phyloP scores from a whole-genome alignment of 2,329 filamentous ascomycete species.

The Paraphoma chrysanthemicola region DNA sequence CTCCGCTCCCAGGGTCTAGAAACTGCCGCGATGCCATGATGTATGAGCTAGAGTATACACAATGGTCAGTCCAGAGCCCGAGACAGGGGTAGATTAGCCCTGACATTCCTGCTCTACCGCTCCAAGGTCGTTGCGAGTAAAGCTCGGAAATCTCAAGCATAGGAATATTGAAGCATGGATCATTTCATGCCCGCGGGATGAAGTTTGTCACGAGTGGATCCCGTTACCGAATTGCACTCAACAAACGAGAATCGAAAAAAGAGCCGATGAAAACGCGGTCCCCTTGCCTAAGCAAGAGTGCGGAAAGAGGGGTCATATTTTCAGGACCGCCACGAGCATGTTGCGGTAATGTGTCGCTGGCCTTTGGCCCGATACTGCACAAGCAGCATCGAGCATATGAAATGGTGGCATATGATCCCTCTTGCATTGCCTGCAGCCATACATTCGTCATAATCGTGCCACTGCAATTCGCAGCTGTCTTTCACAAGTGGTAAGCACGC shows the following conservation, averaged over 20 bases:
- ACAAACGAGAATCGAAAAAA: conserved; percentile 3
- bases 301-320: conserved; percentile 6
- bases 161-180: background rate
- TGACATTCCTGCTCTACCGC: no score
- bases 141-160: background rate
- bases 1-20: no score
- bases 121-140: background rate
- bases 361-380: conserved; percentile 7
- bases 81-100: no score
- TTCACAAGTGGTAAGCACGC: background rate
- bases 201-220: conserved; percentile 21
- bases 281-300: background rate
- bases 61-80: no score
- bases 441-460: background rate
- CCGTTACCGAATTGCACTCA: background rate
- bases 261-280: conserved; percentile 6
- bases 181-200: conserved; percentile 16
- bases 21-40: no score
- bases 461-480: background rate
- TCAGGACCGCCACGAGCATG: background rate
- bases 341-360: background rate
- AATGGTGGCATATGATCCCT: conserved; percentile 6
- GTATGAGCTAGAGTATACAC: no score
- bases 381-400: background rate
- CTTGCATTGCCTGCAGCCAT: background rate